Conservation (phyloP, 768 basidiomycete genomes). For the Clavulina sp. region DNA sequence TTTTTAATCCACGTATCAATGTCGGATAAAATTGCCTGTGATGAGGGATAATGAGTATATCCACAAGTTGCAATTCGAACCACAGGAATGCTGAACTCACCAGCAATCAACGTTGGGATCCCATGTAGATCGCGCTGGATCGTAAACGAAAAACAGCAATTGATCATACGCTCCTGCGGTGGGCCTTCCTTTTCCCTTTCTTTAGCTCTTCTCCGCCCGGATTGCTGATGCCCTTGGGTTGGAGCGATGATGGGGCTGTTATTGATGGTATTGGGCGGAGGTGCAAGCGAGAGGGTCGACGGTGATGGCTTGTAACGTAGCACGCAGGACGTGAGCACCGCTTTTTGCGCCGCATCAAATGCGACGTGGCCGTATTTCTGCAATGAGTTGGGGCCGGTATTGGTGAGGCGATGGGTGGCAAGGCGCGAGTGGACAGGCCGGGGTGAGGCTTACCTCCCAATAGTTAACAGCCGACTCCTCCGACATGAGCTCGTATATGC, state of each 20-base stretch:
- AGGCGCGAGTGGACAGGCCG: too few relatives aligned
- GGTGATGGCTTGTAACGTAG: slow-evolving; percentile 59
- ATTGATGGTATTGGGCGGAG: slow-evolving; percentile 4
- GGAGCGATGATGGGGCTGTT: not conserved
- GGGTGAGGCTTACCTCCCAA: slow-evolving; percentile 59
- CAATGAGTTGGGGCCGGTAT: not conserved
- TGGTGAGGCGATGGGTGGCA: not conserved
- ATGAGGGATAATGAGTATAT: not conserved
- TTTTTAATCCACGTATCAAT: too few relatives aligned
- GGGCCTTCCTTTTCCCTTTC: slow-evolving; percentile 17
- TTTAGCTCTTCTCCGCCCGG: slow-evolving; percentile 6
- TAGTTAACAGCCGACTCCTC: slow-evolving; percentile 94
- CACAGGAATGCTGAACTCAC: slow-evolving; percentile 16
- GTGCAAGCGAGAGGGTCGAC: slow-evolving; percentile 19
- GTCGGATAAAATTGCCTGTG: not conserved
- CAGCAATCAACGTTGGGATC: slow-evolving; percentile 80
- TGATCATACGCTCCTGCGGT: slow-evolving; percentile 59
- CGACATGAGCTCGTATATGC: slow-evolving; percentile 97
- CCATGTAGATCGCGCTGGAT: slow-evolving; percentile 73
- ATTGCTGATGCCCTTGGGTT: slow-evolving; percentile 1
- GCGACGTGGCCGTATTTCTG: slow-evolving; percentile 93
- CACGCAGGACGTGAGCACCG: slow-evolving; percentile 82
- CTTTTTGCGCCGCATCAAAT: slow-evolving; percentile 86
- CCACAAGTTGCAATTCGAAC: not conserved
- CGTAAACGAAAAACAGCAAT: slow-evolving; percentile 83